Conservation (phyloP, 2,329 filamentous ascomycete species). For the Botrytis paeoniae region DNA sequence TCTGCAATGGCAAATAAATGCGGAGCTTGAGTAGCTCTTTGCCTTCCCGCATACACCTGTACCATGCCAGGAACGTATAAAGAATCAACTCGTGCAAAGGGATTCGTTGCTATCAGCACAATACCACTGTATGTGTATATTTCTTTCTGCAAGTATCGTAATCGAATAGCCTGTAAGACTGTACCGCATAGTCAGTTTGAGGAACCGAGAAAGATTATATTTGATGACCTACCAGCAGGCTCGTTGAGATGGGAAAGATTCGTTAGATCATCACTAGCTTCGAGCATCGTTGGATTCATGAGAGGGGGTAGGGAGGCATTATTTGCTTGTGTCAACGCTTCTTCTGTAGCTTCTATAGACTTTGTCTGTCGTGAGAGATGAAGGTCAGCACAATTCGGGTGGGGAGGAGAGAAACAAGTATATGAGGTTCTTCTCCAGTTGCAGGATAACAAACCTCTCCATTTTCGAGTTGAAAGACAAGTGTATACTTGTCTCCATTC, state of each 20-base stretch:
- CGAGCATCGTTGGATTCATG: constrained; percentile 97
- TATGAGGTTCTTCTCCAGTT: constrained; percentile 14
- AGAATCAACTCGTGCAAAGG: constrained; percentile 94
- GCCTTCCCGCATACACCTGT: constrained; percentile 97
- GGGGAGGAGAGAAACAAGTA: constrained; percentile 9
- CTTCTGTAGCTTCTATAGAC: constrained; percentile 71
- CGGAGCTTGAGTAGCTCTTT: constrained; percentile 92
- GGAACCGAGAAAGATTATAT: neutral
- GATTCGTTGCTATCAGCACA: constrained; percentile 96
- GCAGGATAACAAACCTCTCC: constrained; percentile 67
- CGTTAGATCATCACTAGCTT: constrained; percentile 96
- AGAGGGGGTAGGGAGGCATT: constrained; percentile 80
- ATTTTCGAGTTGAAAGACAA: constrained; percentile 87
- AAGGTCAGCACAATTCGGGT: constrained; percentile 32
- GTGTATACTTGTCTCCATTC: constrained; percentile 79
- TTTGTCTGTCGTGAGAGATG: constrained; percentile 57
- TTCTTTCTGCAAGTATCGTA: constrained; percentile 96
- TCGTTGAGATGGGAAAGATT: constrained; percentile 98
- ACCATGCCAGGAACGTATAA: constrained; percentile 99
- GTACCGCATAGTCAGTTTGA: constrained; percentile 30
- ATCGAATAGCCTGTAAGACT: constrained; percentile 96
- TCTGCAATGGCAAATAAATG: constrained; percentile 99
- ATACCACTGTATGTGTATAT: constrained; percentile 99
- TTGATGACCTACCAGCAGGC: constrained; percentile 70
- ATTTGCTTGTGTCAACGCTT: constrained; percentile 73